Evolutionary conservation across 2,329 filamentous ascomycete species (phyloP), one percentile per base, ranked within the genome.

Genomic region (Paraphoma sp.): DNA sequence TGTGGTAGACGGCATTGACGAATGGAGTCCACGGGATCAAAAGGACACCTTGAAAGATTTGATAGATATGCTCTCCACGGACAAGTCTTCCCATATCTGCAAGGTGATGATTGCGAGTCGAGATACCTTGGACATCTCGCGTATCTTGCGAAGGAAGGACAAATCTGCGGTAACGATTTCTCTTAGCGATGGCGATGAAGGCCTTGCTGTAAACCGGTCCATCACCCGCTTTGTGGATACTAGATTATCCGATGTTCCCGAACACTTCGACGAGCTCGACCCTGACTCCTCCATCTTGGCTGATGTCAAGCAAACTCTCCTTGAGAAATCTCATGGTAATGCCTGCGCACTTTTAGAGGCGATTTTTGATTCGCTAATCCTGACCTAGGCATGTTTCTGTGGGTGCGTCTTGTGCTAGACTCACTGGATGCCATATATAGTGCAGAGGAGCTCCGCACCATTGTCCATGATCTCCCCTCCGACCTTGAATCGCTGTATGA

Each of bases 1-100:
- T 9, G 38, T 64, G 6, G 44, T 64, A 14, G 62, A 62, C 45
- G 60, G 60, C 4, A 31, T 65, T 40, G 57, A 65, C 48, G 62
- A 62, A 30, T 58, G 53, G 46, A 38, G 47, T 38, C 17, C 2
- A 31, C 4, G 14, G 16, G 48, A 52, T 45, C 56, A 59, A 36
- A 51, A 45, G 9, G 29, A 53, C 4, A 14, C 50, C 8, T 41
- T 63, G 4, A 44, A 50, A n/a, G 47, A 58, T 49, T 17, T 64
- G 9, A 38, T 23, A 4, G 43, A 48, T 17, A 11, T 64, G 11
- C 12, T 53, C 9, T 53, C 47, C 6, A 48, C 33, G 16, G 38
- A 51, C 38, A n/a, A 41, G 2, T 42, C 48, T 5, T 33, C 54
- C 1, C 36, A 49, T 9, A 57, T 53, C 33, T 62, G 57, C 36